Evolutionary conservation across 129 eudicot genomes (phyloP).

Genomic region (Tanacetum coccineum): DNA sequence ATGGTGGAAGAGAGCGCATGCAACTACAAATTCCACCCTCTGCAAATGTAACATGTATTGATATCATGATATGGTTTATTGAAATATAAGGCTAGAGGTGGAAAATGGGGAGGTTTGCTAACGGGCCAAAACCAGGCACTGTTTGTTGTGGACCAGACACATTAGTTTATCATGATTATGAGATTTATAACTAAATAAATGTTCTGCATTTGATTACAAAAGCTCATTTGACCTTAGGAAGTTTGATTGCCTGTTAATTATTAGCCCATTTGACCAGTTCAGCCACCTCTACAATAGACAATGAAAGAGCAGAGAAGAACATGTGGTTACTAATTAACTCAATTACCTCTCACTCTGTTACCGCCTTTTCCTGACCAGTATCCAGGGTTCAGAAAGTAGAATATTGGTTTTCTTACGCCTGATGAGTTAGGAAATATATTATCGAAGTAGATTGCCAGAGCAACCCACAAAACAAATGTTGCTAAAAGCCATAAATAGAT

Average conservation of each 20-base stretch:
- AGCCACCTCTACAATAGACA: neutral
- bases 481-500: constrained; percentile 63
- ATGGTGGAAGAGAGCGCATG: constrained; percentile 45
- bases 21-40: constrained; percentile 82
- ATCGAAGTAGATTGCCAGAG: constrained; percentile 82
- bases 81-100: neutral
- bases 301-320: neutral
- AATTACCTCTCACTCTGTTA: constrained; percentile 56
- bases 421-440: constrained; percentile 72
- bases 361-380: constrained; percentile 94
- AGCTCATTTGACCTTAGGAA: neutral
- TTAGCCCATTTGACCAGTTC: neutral
- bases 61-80: constrained; percentile 14
- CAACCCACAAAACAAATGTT: constrained; percentile 66
- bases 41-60: constrained; percentile 27
- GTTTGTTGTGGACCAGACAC: neutral
- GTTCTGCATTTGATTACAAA: neutral
- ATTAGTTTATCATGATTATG: neutral
- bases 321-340: constrained; percentile 12
- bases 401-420: constrained; percentile 69
- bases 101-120: neutral
- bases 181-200: neutral
- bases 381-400: constrained; percentile 84
- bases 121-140: constrained; percentile 3
- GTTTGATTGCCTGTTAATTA: neutral